phyloP scores from a whole-genome alignment of 805 yeast genomes.

The Kuraishia hungarica region DNA sequence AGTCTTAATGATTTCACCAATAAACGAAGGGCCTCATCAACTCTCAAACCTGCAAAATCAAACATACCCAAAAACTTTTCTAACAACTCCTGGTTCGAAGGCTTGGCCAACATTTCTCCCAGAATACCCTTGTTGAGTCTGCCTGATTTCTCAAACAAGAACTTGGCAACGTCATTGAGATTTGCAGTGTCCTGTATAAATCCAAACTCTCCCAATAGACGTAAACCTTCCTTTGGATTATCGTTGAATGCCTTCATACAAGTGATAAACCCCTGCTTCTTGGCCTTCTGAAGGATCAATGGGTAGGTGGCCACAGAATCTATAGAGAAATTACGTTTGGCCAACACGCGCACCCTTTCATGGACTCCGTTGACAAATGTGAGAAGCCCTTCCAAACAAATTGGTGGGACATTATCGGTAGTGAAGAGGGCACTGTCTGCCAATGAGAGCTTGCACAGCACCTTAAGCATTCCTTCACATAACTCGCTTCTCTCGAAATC shows the following conservation, averaged over 20 bases:
- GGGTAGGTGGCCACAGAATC: slow-evolving; percentile 9
- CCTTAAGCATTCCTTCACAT: slow-evolving; percentile 55
- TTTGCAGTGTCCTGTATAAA: slow-evolving; percentile 47
- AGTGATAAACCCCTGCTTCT: slow-evolving; percentile 67
- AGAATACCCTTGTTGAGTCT: slow-evolving; percentile 79
- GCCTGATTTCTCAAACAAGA: slow-evolving; percentile 70
- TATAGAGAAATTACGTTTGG: slow-evolving; percentile 14
- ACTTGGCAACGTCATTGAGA: slow-evolving; percentile 57
- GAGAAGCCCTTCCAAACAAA: slow-evolving; percentile 82
- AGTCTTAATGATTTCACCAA: slow-evolving; percentile 77
- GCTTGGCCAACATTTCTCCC: slow-evolving; percentile 82
- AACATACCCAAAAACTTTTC: slow-evolving; percentile 58
- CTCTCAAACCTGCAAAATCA: slow-evolving; percentile 70
- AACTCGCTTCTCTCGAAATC: slow-evolving; percentile 81
- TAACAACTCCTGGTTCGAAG: slow-evolving; percentile 52
- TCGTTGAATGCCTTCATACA: slow-evolving; percentile 73
- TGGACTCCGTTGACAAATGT: slow-evolving; percentile 58
- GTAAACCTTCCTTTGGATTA: slow-evolving; percentile 70
- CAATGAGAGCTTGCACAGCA: slow-evolving; percentile 67
- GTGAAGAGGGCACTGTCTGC: slow-evolving; percentile 79
- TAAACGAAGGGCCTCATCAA: slow-evolving; percentile 87
- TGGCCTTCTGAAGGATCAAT: slow-evolving; percentile 33
- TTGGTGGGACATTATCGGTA: slow-evolving; percentile 85
- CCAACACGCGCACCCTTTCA: slow-evolving; percentile 33
- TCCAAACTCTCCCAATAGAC: slow-evolving; percentile 51